Conservation (phyloP, 805 yeast species). For the Komagataella kurtzmanii region DNA sequence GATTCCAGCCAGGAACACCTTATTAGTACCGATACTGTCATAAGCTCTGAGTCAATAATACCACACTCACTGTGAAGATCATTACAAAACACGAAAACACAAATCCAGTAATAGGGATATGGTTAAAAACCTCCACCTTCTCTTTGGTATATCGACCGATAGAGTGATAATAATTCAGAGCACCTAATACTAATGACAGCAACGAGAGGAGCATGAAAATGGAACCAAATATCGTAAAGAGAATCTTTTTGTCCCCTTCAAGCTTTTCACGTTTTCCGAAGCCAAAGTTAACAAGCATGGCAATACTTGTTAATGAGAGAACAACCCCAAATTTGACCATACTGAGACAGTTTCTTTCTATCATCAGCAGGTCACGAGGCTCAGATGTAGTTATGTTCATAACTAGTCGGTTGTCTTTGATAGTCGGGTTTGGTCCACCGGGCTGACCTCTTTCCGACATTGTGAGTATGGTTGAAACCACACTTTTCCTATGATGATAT, state of each 20-base stretch:
- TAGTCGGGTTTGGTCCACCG: background rate
- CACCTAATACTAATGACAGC: slow-evolving; percentile 23
- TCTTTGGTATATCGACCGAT: slow-evolving; percentile 28
- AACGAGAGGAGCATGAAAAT: slow-evolving; percentile 24
- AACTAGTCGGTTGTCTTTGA: slow-evolving; percentile 6
- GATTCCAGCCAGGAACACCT: background rate
- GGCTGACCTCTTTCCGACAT: background rate
- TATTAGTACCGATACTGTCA: background rate
- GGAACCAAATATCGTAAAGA: slow-evolving; percentile 20
- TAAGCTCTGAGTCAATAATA: slow-evolving; percentile 7
- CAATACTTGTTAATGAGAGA: slow-evolving; percentile 30
- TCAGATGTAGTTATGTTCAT: slow-evolving; percentile 27
- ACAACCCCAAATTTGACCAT: slow-evolving; percentile 33
- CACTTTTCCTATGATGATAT: background rate
- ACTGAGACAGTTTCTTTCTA: slow-evolving; percentile 36
- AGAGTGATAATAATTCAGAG: slow-evolving; percentile 27
- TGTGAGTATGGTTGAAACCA: background rate
- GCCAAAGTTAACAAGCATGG: slow-evolving; percentile 30
- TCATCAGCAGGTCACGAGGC: slow-evolving; percentile 40
- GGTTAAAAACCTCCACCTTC: slow-evolving; percentile 24
- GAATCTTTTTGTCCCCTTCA: slow-evolving; percentile 6
- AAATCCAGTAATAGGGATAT: slow-evolving; percentile 19
- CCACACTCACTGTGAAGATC: slow-evolving; percentile 21
- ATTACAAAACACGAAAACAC: slow-evolving; percentile 21
- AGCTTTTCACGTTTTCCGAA: slow-evolving; percentile 17